Conservation (phyloP, 2,329 filamentous ascomycete genomes). For the Phialophora macrospora region DNA sequence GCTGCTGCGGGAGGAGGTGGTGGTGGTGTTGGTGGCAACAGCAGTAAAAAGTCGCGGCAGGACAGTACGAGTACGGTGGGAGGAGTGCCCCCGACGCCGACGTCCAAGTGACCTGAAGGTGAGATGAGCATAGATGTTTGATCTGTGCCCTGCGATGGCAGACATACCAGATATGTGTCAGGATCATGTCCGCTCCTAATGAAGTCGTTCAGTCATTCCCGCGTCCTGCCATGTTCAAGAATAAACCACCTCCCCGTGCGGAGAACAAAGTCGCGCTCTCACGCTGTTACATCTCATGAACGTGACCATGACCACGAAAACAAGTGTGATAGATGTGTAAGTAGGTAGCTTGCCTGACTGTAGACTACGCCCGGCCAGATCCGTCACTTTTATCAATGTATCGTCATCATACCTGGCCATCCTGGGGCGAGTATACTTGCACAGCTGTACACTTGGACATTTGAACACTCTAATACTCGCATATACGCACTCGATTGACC, state of each 20-base stretch:
- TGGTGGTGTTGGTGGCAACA: constrained; percentile 5
- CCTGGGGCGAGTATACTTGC: not conserved
- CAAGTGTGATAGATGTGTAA: too few relatives aligned
- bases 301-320: too few relatives aligned
- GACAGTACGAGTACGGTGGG: not conserved
- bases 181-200: too few relatives aligned
- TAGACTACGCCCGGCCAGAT: not conserved
- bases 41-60: constrained; percentile 10
- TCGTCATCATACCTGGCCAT: not conserved
- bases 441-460: not conserved
- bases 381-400: not conserved
- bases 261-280: too few relatives aligned
- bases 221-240: too few relatives aligned
- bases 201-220: too few relatives aligned
- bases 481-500: not conserved
- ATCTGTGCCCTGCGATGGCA: too few relatives aligned
- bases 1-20: constrained; percentile 42
- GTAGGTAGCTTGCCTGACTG: too few relatives aligned
- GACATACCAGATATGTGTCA: too few relatives aligned
- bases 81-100: constrained; percentile 1
- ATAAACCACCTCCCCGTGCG: too few relatives aligned
- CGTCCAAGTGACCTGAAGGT: not conserved
- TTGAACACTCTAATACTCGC: not conserved
- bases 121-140: not conserved
- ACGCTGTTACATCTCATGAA: too few relatives aligned